Percentiles rank a stretch among this genome's conserved stretches.
Conservation (phyloP, 148 eudicot genomes). For the Oxyria digyna region DNA sequence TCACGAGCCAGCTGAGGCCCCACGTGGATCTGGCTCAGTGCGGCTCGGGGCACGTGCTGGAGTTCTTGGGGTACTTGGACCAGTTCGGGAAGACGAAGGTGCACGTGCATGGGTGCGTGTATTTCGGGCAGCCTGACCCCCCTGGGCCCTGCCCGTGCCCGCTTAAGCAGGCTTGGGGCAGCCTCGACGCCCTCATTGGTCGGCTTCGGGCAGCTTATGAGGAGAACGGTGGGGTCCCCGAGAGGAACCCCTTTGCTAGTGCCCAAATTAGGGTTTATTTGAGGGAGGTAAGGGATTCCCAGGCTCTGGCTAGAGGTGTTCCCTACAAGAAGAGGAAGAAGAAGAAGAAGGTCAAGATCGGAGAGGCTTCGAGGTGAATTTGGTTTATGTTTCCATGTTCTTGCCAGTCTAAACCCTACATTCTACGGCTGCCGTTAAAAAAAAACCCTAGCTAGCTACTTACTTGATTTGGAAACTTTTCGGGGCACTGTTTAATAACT, state of each 20-base stretch:
- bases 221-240: conserved; percentile 40
- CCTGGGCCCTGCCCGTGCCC: conserved; percentile 52
- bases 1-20: conserved; percentile 60
- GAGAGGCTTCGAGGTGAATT: no score
- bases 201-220: conserved; percentile 48
- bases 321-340: conserved; percentile 55
- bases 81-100: conserved; percentile 58
- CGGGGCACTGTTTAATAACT: no score
- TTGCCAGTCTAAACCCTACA: no score
- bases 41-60: conserved; percentile 45
- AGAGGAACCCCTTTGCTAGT: conserved; percentile 40
- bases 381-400: no score
- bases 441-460: no score
- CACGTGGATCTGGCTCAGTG: conserved; percentile 47
- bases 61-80: conserved; percentile 31
- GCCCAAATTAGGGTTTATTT: conserved; percentile 37
- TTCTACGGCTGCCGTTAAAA: no score
- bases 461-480: no score
- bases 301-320: conserved; percentile 47
- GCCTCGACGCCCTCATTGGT: conserved; percentile 50
- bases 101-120: conserved; percentile 39
- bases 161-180: conserved; percentile 48
- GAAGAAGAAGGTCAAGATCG: conserved; percentile 21
- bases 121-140: conserved; percentile 51
- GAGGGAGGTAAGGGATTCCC: conserved; percentile 45